Conservation (phyloP, 108 stramenopile genomes). For the Nannochloropsis granulata region DNA sequence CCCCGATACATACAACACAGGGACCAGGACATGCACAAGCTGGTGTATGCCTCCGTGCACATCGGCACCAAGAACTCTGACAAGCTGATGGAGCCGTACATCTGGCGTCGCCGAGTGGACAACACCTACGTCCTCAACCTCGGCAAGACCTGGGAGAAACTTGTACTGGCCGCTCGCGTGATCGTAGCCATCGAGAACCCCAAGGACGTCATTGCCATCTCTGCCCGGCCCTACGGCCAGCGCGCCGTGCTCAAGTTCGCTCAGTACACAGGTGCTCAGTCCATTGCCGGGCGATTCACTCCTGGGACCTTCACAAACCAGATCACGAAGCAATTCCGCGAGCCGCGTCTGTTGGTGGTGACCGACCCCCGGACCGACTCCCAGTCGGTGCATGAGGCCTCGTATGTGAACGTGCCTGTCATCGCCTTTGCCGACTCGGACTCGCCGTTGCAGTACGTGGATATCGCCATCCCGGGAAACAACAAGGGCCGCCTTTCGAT, state of each 20-base stretch:
- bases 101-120: constrained; percentile 90
- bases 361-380: constrained; percentile 97
- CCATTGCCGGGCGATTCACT: constrained; percentile 97
- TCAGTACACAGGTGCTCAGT: constrained; percentile 94
- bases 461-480: constrained; percentile 99
- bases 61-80: constrained; percentile 96
- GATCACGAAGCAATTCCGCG: constrained; percentile 99
- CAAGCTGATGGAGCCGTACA: constrained; percentile 91
- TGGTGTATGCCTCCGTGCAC: constrained; percentile 97
- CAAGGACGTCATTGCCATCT: constrained; percentile 95
- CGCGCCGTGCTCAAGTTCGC: constrained; percentile 99
- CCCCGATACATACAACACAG: too few species aligned
- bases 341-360: constrained; percentile 95
- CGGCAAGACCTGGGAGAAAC: constrained; percentile 99
- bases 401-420: constrained; percentile 96
- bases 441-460: constrained; percentile 94
- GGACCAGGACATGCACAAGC: constrained; percentile 99
- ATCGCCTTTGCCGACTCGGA: constrained; percentile 98
- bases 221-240: constrained; percentile 99
- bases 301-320: constrained; percentile 99
- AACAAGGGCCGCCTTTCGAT: constrained; percentile 99
- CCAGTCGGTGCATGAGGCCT: constrained; percentile 77
- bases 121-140: constrained; percentile 98
- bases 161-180: constrained; percentile 96
- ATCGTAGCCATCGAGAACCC: constrained; percentile 99